Percentiles rank a stretch among this genome's conserved stretches.
Conservation (phyloP, 164 flowering plant genomes). For the Sedum album region DNA sequence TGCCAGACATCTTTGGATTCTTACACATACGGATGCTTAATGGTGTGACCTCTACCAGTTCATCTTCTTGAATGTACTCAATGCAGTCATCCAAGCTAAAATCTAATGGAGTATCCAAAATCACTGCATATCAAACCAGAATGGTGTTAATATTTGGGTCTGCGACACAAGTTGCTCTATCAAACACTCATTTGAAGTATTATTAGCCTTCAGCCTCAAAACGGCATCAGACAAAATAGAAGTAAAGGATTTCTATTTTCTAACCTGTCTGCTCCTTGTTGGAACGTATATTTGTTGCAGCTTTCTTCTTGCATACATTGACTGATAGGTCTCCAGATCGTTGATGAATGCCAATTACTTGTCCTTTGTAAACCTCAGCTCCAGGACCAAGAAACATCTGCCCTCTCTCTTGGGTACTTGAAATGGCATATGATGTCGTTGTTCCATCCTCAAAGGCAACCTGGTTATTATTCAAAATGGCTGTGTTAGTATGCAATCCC, state of each 20-base stretch:
- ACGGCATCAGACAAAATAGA: neutral
- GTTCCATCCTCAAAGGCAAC: conserved; percentile 93
- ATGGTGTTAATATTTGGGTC: neutral
- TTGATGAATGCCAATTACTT: conserved; percentile 91
- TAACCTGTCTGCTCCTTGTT: conserved; percentile 51
- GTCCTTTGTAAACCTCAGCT: conserved; percentile 84
- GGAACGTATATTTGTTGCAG: conserved; percentile 91
- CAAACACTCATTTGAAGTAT: too few species aligned
- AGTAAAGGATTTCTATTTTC: conserved; percentile 2
- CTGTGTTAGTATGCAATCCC: neutral
- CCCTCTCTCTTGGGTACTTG: conserved; percentile 89
- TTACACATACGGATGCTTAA: conserved; percentile 79
- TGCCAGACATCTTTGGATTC: conserved; percentile 61
- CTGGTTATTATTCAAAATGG: conserved; percentile 25
- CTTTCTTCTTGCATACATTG: conserved; percentile 95
- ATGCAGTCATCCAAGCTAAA: conserved; percentile 96
- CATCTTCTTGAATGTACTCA: conserved; percentile 97
- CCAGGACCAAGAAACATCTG: conserved; percentile 86
- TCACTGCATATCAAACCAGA: conserved; percentile 40
- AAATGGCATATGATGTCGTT: conserved; percentile 71
- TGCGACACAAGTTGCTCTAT: neutral
- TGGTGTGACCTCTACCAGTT: conserved; percentile 92
- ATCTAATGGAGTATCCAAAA: conserved; percentile 70
- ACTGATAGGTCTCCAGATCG: conserved; percentile 84
- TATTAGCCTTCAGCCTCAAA: too few species aligned